phyloP scores from a whole-genome alignment of 164 flowering plant species.

The Vitis cinerea region DNA sequence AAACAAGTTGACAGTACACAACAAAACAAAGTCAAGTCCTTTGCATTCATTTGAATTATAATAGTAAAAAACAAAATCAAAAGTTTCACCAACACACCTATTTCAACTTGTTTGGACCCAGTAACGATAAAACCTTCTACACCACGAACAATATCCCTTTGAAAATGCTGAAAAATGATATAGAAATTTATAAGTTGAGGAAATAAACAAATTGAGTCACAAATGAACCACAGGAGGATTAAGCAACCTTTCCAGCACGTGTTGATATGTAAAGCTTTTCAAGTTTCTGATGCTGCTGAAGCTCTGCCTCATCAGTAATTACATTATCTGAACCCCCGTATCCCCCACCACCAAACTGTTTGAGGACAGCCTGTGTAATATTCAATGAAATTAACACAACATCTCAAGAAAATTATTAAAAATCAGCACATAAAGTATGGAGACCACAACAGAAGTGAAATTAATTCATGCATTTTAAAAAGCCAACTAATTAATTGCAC shows the following conservation, averaged over 20 bases:
- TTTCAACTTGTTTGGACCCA: slow-evolving; percentile 90
- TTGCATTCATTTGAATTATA: neutral
- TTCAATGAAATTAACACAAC: neutral
- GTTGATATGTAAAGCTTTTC: slow-evolving; percentile 90
- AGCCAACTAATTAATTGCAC: too few species aligned
- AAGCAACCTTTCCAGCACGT: slow-evolving; percentile 76
- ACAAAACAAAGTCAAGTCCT: neutral
- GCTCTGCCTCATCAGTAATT: slow-evolving; percentile 60
- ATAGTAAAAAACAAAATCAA: neutral
- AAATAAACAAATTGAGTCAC: neutral
- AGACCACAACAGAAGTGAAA: neutral
- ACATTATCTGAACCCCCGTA: slow-evolving; percentile 70
- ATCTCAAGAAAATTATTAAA: neutral
- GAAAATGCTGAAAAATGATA: slow-evolving; percentile 65
- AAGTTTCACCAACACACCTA: slow-evolving; percentile 48
- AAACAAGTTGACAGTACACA: slow-evolving; percentile 6
- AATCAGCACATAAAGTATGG: too few species aligned
- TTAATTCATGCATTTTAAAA: neutral
- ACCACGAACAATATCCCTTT: slow-evolving; percentile 90
- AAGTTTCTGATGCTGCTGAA: slow-evolving; percentile 76
- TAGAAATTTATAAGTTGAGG: neutral
- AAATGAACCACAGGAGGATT: neutral
- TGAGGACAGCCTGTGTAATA: slow-evolving; percentile 68
- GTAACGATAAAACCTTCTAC: slow-evolving; percentile 83
- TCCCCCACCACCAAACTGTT: slow-evolving; percentile 74